Evolutionary conservation across 78 protist genomes (phyloP), one percentile per base, ranked within the genome.

Genomic region (Paratrimastix pyriformis): DNA sequence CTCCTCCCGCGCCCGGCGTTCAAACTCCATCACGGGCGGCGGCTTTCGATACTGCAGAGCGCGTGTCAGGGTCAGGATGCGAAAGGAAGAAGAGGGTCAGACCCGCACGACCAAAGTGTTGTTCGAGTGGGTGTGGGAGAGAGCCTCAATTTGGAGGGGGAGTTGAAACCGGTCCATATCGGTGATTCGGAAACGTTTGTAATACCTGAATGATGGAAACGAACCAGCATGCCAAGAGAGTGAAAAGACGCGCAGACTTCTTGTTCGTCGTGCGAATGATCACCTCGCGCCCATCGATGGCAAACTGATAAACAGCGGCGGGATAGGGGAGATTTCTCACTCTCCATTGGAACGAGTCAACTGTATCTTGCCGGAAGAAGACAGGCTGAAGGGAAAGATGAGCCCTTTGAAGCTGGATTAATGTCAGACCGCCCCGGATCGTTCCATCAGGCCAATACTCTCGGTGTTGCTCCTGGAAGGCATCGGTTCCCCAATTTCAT

Each of bases 301-400:
- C 30, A 35, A 76, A 26, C 29, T n/a, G 30, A 76, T 45, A 76
- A 64, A 40, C 70, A 21, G 9, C 45, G 26, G 33, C 29, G 26
- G 75, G 52, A 68, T 71, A 76, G 8, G 68, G 68, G 42, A 32
- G 5, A 76, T 76, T 76, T 45, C 72, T n/a, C 3, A 76, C 68
- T 29, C 72, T 13, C 15, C 18, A 76, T 26, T n/a, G 43, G 32
- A 76, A 76, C 43, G 46, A 26, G 6, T 21, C 59, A 6, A 54
- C 52, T 66, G 64, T 64, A 37, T 76, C 80, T 30, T 21, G 21
- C 21, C 80, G 13, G 5, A 60, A 32, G 33, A 76, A 62, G 4
- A 54, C 21, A 26, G 80, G 80, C 45, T 50, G 55, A 15, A 50
- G 15, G 21, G 15, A 26, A 15, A 35, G 21, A 62, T 26, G 37